Conservation (phyloP, 192 early-diverging fungal species). For the Backusella westeae region DNA sequence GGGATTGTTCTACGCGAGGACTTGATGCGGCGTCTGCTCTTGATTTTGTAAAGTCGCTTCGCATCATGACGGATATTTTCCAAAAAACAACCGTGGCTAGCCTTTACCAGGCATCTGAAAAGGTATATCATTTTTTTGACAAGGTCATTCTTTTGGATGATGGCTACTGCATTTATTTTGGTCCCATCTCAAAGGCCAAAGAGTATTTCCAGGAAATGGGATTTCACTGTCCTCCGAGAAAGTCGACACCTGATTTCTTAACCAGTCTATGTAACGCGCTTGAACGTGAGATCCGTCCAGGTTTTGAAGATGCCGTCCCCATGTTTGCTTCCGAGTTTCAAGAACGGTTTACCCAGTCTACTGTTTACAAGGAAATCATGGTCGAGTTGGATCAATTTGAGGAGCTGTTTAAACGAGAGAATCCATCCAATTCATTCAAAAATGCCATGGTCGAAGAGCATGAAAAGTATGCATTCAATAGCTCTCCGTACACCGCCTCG, state of each 20-base stretch:
- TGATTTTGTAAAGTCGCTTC: slow-evolving; percentile 57
- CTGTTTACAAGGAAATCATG: slow-evolving; percentile 36
- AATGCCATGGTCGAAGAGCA: slow-evolving; percentile 54
- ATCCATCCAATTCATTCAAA: slow-evolving; percentile 33
- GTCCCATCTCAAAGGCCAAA: slow-evolving; percentile 55
- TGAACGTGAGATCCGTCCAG: slow-evolving; percentile 46
- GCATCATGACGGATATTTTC: slow-evolving; percentile 6
- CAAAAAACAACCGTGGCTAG: slow-evolving; percentile 57
- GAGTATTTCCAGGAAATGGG: slow-evolving; percentile 64
- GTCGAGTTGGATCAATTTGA: slow-evolving; percentile 43
- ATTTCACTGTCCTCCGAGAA: slow-evolving; percentile 57
- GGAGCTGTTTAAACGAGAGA: slow-evolving; percentile 20
- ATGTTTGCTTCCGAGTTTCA: slow-evolving; percentile 64
- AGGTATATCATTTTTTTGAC: slow-evolving; percentile 71
- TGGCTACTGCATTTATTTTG: slow-evolving; percentile 69
- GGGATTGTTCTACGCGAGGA: slow-evolving; percentile 64
- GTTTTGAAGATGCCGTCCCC: slow-evolving; percentile 52
- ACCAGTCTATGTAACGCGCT: slow-evolving; percentile 63
- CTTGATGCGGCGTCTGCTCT: slow-evolving; percentile 79
- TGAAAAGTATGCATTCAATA: slow-evolving; percentile 41
- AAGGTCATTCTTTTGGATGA: slow-evolving; percentile 62
- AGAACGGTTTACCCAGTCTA: slow-evolving; percentile 42
- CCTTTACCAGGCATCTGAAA: slow-evolving; percentile 69
- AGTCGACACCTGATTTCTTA: slow-evolving; percentile 69
- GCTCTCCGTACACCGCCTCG: slow-evolving; percentile 62